These are phyloP conservation scores for Auriscalpium vulgare DNA, from an alignment of 768 basidiomycete species.

Conservation along the genomic window DNA sequence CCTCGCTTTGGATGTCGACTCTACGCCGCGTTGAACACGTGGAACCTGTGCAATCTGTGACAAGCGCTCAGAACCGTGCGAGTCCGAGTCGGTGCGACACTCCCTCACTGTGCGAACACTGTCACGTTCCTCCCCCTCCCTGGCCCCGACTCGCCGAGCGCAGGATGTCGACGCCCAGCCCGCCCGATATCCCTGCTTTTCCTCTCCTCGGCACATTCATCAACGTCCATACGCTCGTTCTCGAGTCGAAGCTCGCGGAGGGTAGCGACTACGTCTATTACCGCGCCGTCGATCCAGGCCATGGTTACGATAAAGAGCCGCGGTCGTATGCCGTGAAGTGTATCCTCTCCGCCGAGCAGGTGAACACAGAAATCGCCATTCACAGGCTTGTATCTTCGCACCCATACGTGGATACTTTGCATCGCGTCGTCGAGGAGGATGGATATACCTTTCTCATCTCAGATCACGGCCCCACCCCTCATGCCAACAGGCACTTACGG, in stretches of 20 bases:
- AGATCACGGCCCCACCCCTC: constrained; percentile 89
- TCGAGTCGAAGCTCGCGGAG: constrained; percentile 80
- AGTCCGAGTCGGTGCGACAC: no score
- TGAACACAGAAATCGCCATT: constrained; percentile 67
- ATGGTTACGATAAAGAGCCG: constrained; percentile 27
- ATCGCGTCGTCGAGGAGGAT: constrained; percentile 80
- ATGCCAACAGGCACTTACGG: constrained; percentile 63
- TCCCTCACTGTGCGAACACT: no score
- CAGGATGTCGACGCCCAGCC: no score
- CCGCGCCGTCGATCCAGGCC: constrained; percentile 58
- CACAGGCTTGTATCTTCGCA: constrained; percentile 73
- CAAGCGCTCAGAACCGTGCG: no score
- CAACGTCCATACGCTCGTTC: constrained; percentile 73
- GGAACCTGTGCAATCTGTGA: no score
- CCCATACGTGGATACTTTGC: constrained; percentile 78
- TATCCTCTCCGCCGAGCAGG: constrained; percentile 47
- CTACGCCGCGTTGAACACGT: no score
- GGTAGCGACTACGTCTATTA: constrained; percentile 97
- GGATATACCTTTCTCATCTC: constrained; percentile 84
- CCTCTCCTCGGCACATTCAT: constrained; percentile 67
- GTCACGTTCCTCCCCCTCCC: no score
- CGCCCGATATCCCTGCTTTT: no score
- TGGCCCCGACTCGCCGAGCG: no score
- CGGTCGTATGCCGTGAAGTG: constrained; percentile 88
- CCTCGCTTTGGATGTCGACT: no score